Conservation (phyloP, 1,284 basidiomycete species). For the Sanghuangporus weigelae region DNA sequence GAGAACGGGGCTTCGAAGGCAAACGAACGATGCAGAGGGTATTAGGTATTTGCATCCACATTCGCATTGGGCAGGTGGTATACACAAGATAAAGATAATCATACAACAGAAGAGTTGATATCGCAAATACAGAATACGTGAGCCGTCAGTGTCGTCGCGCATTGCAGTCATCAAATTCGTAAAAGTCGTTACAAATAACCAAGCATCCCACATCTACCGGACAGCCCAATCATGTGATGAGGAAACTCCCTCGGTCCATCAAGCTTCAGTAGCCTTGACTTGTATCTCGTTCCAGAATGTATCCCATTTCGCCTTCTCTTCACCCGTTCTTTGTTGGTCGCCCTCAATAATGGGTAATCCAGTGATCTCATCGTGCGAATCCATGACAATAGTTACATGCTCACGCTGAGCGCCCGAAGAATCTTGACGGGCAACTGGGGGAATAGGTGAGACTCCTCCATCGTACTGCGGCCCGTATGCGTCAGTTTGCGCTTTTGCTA, state of each 20-base stretch:
- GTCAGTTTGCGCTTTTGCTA: constrained; percentile 47
- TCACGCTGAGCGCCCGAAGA: background rate
- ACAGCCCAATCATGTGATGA: background rate
- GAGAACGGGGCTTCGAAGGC: no score
- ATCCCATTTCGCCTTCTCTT: constrained; percentile 34
- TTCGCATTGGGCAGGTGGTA: background rate
- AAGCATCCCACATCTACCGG: background rate
- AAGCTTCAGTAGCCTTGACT: constrained; percentile 22
- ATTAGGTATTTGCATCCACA: no score
- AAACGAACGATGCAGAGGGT: no score
- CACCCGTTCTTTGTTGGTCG: constrained; percentile 16
- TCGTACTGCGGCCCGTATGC: constrained; percentile 30
- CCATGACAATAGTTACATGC: constrained; percentile 1
- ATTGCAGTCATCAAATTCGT: background rate
- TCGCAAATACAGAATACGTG: background rate
- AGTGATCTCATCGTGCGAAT: background rate
- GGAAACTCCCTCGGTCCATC: background rate
- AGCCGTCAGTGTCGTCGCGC: background rate
- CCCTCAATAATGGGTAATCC: constrained; percentile 17
- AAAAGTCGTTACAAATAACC: background rate
- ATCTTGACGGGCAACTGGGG: background rate
- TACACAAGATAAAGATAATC: background rate
- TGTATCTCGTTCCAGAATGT: constrained; percentile 37
- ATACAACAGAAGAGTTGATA: background rate
- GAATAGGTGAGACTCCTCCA: background rate